phyloP scores from a whole-genome alignment of 2,329 filamentous ascomycete species.

The Fonsecaea multimorphosa region DNA sequence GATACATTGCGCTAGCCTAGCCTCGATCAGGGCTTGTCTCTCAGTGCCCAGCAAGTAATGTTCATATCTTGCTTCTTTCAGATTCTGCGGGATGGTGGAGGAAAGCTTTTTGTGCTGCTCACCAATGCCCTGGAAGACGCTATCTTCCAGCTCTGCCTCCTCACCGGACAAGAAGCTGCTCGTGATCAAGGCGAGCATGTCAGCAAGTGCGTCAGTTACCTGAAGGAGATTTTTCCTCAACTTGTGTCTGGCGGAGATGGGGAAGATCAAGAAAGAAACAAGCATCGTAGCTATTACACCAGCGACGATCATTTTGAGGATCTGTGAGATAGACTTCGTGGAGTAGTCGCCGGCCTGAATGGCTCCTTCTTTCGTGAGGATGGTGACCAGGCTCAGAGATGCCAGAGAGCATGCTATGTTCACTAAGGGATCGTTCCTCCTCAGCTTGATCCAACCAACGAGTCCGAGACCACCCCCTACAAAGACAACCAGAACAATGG shows the following conservation, averaged over 20 bases:
- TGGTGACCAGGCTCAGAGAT: constrained; percentile 85
- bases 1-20: constrained; percentile 79
- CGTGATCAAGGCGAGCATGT: constrained; percentile 82
- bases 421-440: constrained; percentile 76
- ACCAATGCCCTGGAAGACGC: constrained; percentile 67
- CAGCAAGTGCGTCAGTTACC: constrained; percentile 75
- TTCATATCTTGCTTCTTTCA: constrained; percentile 87
- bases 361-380: constrained; percentile 88
- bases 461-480: constrained; percentile 86
- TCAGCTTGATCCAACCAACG: constrained; percentile 85
- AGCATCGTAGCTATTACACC: constrained; percentile 73
- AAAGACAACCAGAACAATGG: constrained; percentile 79
- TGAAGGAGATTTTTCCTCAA: constrained; percentile 76
- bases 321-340: constrained; percentile 78
- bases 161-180: constrained; percentile 82
- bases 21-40: constrained; percentile 77
- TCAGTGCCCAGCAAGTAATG: constrained; percentile 83
- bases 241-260: constrained; percentile 74
- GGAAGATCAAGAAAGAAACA: constrained; percentile 79
- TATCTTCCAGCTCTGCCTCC: constrained; percentile 74
- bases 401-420: constrained; percentile 85
- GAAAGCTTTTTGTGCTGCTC: constrained; percentile 71
- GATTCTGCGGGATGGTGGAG: constrained; percentile 72
- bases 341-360: constrained; percentile 83
- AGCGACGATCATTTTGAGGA: constrained; percentile 82